A percentile compares a stretch with the other conserved stretches of the same genome.
Evolutionary conservation across 805 yeast genomes (phyloP).

Genomic region (Ogataea trehalophila): DNA sequence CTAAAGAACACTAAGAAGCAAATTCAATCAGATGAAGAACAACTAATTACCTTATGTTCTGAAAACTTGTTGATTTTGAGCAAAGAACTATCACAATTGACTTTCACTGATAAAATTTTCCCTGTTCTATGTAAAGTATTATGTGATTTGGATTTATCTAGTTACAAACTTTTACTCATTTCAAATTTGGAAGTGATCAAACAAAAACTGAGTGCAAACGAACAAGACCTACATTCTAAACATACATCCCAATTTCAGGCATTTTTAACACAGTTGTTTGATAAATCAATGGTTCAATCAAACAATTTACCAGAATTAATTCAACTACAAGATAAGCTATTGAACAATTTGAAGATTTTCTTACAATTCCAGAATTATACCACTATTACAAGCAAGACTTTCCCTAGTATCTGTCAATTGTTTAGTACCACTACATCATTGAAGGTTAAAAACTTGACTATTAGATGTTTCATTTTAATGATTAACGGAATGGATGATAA

Average conservation of each 20-base stretch:
- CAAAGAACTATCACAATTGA: conserved; percentile 59
- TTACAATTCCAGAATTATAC: conserved; percentile 37
- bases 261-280: conserved; percentile 30
- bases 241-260: conserved; percentile 23
- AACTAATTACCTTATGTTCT: conserved; percentile 42
- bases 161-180: conserved; percentile 28
- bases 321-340: conserved; percentile 31
- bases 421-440: conserved; percentile 83
- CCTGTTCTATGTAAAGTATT: conserved; percentile 35
- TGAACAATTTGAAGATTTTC: conserved; percentile 24
- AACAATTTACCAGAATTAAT: conserved; percentile 13
- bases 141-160: conserved; percentile 22
- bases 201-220: conserved; percentile 26
- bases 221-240: conserved; percentile 17
- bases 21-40: conserved; percentile 23
- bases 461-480: conserved; percentile 54
- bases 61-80: conserved; percentile 61
- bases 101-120: conserved; percentile 69
- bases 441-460: conserved; percentile 67
- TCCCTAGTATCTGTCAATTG: conserved; percentile 65
- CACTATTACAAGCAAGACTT: conserved; percentile 65
- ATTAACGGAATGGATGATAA: conserved; percentile 39
- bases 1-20: conserved; percentile 16
- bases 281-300: conserved; percentile 24
- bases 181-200: conserved; percentile 25